phyloP scores from a whole-genome alignment of 148 eudicot genomes.

The Fallopia convolvulus region DNA sequence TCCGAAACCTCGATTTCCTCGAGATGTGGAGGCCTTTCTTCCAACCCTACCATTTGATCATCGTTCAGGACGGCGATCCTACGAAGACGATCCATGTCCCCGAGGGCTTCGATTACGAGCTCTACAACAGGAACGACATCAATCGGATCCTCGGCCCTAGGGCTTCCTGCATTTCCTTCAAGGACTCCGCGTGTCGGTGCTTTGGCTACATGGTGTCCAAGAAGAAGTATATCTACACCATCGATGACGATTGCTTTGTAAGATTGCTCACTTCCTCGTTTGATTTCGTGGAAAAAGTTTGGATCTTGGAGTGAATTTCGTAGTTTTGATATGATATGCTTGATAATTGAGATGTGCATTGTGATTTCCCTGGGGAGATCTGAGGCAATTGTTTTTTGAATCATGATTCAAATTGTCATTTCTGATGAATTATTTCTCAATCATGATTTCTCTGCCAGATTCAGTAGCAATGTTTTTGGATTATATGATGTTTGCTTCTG shows the following conservation, averaged over 20 bases:
- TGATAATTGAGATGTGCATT: neutral
- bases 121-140: slow-evolving; percentile 50
- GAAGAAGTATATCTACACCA: slow-evolving; percentile 63
- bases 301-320: neutral
- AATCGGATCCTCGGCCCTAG: slow-evolving; percentile 49
- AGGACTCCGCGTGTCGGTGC: slow-evolving; percentile 66
- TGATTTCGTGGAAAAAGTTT: neutral
- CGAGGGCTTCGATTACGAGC: slow-evolving; percentile 50
- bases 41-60: slow-evolving; percentile 48
- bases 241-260: slow-evolving; percentile 64
- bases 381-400: neutral
- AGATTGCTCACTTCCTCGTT: slow-evolving; percentile 11
- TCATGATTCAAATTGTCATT: neutral
- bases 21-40: slow-evolving; percentile 65
- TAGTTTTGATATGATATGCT: neutral
- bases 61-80: slow-evolving; percentile 60
- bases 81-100: slow-evolving; percentile 48
- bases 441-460: neutral
- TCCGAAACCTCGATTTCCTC: slow-evolving; percentile 51
- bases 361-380: neutral
- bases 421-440: neutral
- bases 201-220: slow-evolving; percentile 63
- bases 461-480: neutral
- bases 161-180: slow-evolving; percentile 54
- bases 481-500: neutral